Evolutionary conservation across 441 rosid genomes (phyloP), one percentile per base, ranked within the genome.

Genomic region (Pelargonium fulgidum): DNA sequence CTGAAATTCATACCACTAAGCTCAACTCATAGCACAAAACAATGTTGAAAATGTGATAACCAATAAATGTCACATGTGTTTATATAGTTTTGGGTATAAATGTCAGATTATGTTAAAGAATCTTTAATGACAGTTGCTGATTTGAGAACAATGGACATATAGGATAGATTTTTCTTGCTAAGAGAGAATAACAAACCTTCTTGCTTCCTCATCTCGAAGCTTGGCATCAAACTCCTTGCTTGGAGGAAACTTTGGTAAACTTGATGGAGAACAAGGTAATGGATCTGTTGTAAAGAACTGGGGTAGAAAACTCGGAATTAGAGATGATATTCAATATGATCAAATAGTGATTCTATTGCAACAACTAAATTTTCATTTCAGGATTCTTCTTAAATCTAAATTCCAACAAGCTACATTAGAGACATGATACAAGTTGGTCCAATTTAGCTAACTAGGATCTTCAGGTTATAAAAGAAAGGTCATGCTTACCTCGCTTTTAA

Each of bases 171-270:
- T 17, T 39, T 39, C 42, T 39, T 29, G 69, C 44, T 22, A 36
- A 14, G 63, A 70, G 65, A 50, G 75, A 68, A 70, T 67, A 58
- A 36, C 72, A 64, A 58, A 90, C 99, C 97, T 88, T 89, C 99
- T 85, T 59, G 88, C 85, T 77, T 90, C 97, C 73, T 94, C 96
- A 67, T 91, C 96, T 70, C 97, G 86, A 71, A 91, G 65, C 77
- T 93, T 93, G 7, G 95, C 99, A 78, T 93, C 97, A 48, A 91
- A 85, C 84, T 89, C 97, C 84, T 91, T 89, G 89, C 96, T 91
- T 41, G 99, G 96, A 72, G 99, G 97, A 85, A 88, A 94, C 75
- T 82, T 90, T 2, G 96, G 97, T 81, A 94, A 86, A 77, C 88
- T 90, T 75, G 91, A 87, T 76, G 99, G 97, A 79, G 84, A 83